Base-by-base conservation (phyloP, 164 flowering plant genomes). In the Magnolia kwangsiensis region DNA sequence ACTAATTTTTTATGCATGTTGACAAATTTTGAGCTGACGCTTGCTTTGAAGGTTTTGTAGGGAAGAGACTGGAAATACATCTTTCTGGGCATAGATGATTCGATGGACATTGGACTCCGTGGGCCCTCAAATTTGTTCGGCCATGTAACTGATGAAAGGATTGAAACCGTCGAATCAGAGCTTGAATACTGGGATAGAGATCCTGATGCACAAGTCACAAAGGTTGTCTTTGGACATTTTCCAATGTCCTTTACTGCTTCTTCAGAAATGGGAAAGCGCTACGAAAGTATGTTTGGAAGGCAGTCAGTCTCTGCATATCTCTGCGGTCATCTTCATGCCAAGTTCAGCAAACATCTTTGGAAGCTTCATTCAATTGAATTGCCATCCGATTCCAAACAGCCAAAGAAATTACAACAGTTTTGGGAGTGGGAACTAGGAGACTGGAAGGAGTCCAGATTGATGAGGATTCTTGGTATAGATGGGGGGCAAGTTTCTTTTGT, bases 381-480 rank as follows among this genome's bases (percentile, higher is more conserved):
- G 31, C 29, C 80, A 66, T 65, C 72, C 58, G 65, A 51, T 29
- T 37, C 71, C 71, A 27, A 50, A 58, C 72, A 67, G 55, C 66
- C 73, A 19, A 21, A 58, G 11, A 68, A 58, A 58, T 7, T 21
- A 4, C 61, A 55, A 1, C 72, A 73, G 45, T 78, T 78, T 68
- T 78, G 80, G 80, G 80, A 78, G 71, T 78, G 80, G 80, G 80
- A 78, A 68, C 49, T 78, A 24, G 80, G 80, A 74, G 80, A 78
- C 71, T 78, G 80, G 80, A 78, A 78, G 76, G 80, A 78, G 50
- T 74, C 72, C 20, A 78, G 29, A 69, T 58, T 78, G 72, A 73
- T 78, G 29, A 73, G 80, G 55, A 78, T 78, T 69, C 80, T 78
- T 59, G 73, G 72, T 51, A 59, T 78, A n/a, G 80, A 78, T 49